phyloP scores from a whole-genome alignment of 352 stramenopile genomes.

The Pythium guiyangense region DNA sequence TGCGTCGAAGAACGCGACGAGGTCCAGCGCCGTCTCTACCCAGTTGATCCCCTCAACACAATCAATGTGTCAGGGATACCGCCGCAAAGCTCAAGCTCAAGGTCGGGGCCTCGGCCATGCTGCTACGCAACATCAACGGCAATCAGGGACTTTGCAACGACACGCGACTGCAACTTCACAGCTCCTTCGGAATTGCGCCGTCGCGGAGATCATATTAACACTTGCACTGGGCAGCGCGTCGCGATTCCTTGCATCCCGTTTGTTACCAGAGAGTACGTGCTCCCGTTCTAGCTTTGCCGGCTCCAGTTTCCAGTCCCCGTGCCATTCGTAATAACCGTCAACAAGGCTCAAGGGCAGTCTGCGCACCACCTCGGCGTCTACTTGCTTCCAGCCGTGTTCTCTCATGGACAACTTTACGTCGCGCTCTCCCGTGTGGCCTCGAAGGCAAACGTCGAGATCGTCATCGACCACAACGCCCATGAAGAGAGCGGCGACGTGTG shows the following conservation, averaged over 20 bases:
- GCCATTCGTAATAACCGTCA: conserved; percentile 30
- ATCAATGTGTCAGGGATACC: conserved; percentile 20
- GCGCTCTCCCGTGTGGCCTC: conserved; percentile 17
- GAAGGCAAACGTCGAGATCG: conserved; percentile 14
- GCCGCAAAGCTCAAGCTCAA: conserved; percentile 22
- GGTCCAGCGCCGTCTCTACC: neutral
- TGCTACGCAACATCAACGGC: conserved; percentile 29
- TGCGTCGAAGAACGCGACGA: neutral
- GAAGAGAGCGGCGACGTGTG: conserved; percentile 11
- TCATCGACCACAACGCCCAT: conserved; percentile 9
- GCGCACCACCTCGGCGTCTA: conserved; percentile 24
- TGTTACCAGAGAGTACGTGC: conserved; percentile 8
- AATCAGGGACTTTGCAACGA: conserved; percentile 20
- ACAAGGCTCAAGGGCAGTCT: conserved; percentile 32
- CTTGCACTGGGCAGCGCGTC: conserved; percentile 10
- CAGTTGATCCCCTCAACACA: conserved; percentile 7
- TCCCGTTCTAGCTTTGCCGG: conserved; percentile 16
- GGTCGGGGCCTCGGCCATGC: conserved; percentile 16
- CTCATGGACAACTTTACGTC: conserved; percentile 25
- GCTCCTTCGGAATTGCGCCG: conserved; percentile 18
- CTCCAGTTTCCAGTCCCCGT: conserved; percentile 23
- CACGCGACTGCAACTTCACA: conserved; percentile 19
- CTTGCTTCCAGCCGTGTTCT: conserved; percentile 19
- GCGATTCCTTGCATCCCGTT: conserved; percentile 19
- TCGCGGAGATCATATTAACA: conserved; percentile 20